Evolutionary conservation across 805 yeast genomes (phyloP), one percentile per base, ranked within the genome.

Genomic region (Wickerhamomyces subpelliculosus): DNA sequence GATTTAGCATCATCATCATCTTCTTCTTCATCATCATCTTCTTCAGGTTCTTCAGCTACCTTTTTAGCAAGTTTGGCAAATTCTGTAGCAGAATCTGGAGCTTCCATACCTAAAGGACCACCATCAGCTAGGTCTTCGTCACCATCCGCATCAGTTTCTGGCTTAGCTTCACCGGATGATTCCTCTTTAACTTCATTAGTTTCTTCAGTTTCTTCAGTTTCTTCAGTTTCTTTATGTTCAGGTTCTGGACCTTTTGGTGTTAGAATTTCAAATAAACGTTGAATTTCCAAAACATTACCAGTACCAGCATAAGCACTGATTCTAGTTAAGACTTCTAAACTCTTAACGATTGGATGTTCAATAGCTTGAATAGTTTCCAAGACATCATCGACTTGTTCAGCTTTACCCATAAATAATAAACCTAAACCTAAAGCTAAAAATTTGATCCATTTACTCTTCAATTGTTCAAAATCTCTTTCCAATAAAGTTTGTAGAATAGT

Each of bases 221-320:
- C 64, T 9, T 62, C 68, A 31, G 60, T 72, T 42, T 72, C 78
- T 11, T 67, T 68, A 16, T 67, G 67, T 34, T 76, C 84, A 39
- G 65, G 64, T 32, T 80, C 76, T 49, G 76, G 77, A n/a, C 80
- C 78, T 39, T 64, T 65, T 33, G 75, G 74, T 7, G 95, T 83
- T 56, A 93, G 77, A 73, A 88, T 87, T 53, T 87, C 95, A 52
- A 90, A 73, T 55, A 93, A 70, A 27, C 86, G 79, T 67, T 93
- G 98, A 45, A 93, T 84, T 66, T 89, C 93, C 45, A 93, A 73
- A 24, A 93, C 98, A 58, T 93, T 93, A 49, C 98, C 98, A 28
- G 97, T 87, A 45, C 97, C 98, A 10, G 96, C 94, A 65, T 84
- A 89, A 4, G 97, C 95, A 66, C 97, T 85, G 37, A 89, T 83